Percentiles rank a stretch among this genome's conserved stretches.
phyloP scores from a whole-genome alignment of 2,329 filamentous ascomycete genomes.

The Cladosporium sp. region DNA sequence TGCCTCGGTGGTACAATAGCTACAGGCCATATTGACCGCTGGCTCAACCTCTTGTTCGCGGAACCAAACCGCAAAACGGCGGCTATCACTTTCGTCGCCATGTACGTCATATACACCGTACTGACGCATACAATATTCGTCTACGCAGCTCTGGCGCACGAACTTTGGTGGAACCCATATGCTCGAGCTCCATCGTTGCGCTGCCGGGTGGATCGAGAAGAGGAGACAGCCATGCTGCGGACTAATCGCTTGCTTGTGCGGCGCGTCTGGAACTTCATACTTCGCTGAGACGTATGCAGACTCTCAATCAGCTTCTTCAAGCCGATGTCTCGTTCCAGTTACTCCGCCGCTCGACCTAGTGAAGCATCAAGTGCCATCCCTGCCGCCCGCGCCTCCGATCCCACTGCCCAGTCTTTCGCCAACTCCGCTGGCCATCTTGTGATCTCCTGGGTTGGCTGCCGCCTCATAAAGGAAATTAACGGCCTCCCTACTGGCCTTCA shows the following conservation, averaged over 20 bases:
- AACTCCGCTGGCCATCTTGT: slow-evolving; percentile 48
- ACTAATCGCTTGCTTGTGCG: neutral
- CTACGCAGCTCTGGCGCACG: neutral
- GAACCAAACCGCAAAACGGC: neutral
- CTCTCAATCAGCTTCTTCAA: neutral
- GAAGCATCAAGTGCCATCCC: slow-evolving; percentile 6
- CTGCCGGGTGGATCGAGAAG: neutral
- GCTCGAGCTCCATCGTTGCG: slow-evolving; percentile 2
- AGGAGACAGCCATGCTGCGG: slow-evolving; percentile 4
- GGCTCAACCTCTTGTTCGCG: neutral
- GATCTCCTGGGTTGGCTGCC: slow-evolving; percentile 84
- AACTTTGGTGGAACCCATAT: slow-evolving; percentile 8
- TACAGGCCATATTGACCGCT: neutral
- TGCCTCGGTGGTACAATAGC: neutral
- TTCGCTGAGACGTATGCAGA: neutral
- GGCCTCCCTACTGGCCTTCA: slow-evolving; percentile 75
- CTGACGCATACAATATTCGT: slow-evolving; percentile 1
- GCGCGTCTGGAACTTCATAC: neutral
- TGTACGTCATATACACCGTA: neutral
- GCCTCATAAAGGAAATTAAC: slow-evolving; percentile 87
- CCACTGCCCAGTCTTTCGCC: slow-evolving; percentile 27
- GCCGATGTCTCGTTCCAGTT: neutral
- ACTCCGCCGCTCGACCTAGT: neutral
- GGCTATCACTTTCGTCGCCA: neutral
- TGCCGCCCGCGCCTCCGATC: slow-evolving; percentile 28